A percentile compares a stretch with the other conserved stretches of the same genome.
Evolutionary conservation across 169 alveolate species (phyloP).

Genomic region (Ichthyophthirius multifiliis): DNA sequence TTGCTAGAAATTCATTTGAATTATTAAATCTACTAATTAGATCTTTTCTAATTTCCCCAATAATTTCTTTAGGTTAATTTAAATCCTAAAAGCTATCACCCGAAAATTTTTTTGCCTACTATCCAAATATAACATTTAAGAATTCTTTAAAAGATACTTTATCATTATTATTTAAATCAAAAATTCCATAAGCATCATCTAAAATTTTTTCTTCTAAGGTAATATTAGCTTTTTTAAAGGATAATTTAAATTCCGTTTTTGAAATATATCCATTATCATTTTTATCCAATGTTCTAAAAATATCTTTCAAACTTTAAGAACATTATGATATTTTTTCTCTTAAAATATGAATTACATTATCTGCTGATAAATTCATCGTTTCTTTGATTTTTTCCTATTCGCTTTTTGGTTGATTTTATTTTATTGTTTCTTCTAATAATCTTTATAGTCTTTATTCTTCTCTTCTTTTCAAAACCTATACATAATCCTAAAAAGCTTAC

Average conservation of each 20-base stretch:
- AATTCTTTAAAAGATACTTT: not conserved
- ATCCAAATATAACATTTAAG: not conserved
- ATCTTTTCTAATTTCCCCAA: not conserved
- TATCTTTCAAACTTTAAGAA: not conserved
- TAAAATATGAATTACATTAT: not conserved
- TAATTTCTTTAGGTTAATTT: not conserved
- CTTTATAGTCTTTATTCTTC: not conserved
- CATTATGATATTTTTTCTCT: not conserved
- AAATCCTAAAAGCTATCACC: not conserved
- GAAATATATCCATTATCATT: not conserved
- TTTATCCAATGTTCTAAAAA: not conserved
- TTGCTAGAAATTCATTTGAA: not conserved
- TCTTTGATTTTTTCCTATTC: not conserved
- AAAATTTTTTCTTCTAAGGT: not conserved
- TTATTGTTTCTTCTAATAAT: not conserved
- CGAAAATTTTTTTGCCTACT: not conserved
- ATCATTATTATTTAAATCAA: slow-evolving; percentile 4
- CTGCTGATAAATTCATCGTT: not conserved
- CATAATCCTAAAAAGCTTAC: not conserved
- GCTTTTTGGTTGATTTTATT: not conserved
- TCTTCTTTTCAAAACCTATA: not conserved
- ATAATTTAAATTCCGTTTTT: not conserved
- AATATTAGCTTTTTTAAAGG: not conserved
- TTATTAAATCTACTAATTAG: not conserved
- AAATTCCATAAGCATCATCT: not conserved